Percentiles rank a stretch among this genome's conserved stretches.
phyloP scores from a whole-genome alignment of 192 early-diverging fungal species.

The Coemansia sp. region DNA sequence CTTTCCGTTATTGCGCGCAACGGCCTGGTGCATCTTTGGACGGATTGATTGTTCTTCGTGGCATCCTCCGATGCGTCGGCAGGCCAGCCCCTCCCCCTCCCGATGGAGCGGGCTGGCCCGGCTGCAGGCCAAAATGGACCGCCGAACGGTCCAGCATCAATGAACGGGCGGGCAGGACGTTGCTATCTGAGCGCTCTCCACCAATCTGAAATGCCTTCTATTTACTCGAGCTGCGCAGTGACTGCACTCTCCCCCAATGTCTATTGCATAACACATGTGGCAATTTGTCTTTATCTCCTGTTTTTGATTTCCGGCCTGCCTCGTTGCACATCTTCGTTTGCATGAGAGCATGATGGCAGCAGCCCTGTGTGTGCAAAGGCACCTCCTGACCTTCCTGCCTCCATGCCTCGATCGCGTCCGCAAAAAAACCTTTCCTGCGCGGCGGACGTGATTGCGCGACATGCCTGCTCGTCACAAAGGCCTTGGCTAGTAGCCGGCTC shows the following conservation, averaged over 20 bases:
- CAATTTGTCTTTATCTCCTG: background rate
- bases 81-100: background rate
- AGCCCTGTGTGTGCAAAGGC: background rate
- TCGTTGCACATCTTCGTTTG: background rate
- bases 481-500: background rate
- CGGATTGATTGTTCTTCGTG: background rate
- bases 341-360: background rate
- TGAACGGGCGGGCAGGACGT: background rate
- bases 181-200: background rate
- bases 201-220: background rate
- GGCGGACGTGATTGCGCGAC: background rate
- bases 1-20: background rate
- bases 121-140: background rate
- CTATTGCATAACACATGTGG: conserved; percentile 3
- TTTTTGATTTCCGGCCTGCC: background rate
- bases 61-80: background rate
- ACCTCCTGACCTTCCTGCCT: conserved; percentile 1
- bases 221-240: background rate
- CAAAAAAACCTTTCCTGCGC: background rate
- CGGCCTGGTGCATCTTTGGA: no score
- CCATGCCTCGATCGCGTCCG: background rate
- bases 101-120: background rate
- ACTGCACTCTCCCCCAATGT: background rate
- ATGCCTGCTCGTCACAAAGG: background rate
- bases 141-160: background rate